Base-by-base conservation (phyloP, 345 rosid genomes). In the Salix udensis region DNA sequence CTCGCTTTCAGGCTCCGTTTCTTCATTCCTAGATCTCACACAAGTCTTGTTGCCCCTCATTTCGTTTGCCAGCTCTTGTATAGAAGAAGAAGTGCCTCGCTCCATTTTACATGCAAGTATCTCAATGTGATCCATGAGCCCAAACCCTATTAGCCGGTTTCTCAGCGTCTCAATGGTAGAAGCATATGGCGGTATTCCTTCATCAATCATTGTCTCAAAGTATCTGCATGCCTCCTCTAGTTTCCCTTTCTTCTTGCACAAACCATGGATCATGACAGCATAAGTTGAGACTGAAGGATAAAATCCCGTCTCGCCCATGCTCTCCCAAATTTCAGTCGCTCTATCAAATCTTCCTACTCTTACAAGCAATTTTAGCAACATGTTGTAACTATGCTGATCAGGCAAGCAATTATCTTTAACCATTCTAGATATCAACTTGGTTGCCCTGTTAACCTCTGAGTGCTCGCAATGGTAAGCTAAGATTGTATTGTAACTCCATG, bases 181-280 rank as follows among this genome's bases (percentile, higher is more conserved):
- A 37, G 83, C 78, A 84, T 92, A 94, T 1, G 97, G 97, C 6
- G 97, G 98, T 72, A 91, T 85, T 44, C 97, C 94, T 69, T 91
- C 97, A 71, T 94, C 97, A 58, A 94, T 78, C 97, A 94, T 92
- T 90, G 86, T 88, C 89, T 94, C 97, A 72, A 94, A 94, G 86
- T 91, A 92, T 74, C 75, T 87, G 76, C 97, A 88, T 4, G 95
- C 97, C 80, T 92, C 95, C 80, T 90, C 97, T 15, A 90, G 77
- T 79, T 92, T 90, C 68, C 90, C 91, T 55, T 78, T 88, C 88
- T 91, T 91, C 87, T 92, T 90, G 82, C 89, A 85, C 75, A 91
- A 83, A 4, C 92, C 94, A 82, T 91, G 95, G 55, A 94, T 79
- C 95, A 94, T 90, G 44, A 92, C 97, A 0, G 97, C 78, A 74